These are phyloP conservation scores for Colletotrichum theobromicola DNA, from an alignment of 2,329 filamentous ascomycete genomes.

Conservation along the genomic window DNA sequence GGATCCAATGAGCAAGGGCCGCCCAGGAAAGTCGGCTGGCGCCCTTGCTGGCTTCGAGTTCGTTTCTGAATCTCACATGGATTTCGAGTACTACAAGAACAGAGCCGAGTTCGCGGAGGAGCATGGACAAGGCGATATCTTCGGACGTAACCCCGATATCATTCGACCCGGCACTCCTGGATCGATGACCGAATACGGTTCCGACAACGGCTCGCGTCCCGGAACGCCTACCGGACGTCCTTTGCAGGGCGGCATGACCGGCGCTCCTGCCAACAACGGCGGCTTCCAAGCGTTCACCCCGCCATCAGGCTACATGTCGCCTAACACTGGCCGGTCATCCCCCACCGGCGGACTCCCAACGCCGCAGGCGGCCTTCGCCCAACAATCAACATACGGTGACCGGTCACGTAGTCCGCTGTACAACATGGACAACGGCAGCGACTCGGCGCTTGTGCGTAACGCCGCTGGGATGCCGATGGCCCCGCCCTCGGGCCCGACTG, in stretches of 20 bases:
- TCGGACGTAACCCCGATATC: slow-evolving; percentile 64
- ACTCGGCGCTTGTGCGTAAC: slow-evolving; percentile 55
- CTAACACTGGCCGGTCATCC: slow-evolving; percentile 14
- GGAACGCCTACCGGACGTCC: slow-evolving; percentile 50
- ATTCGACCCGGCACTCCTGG: slow-evolving; percentile 67
- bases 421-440: slow-evolving; percentile 54
- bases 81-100: slow-evolving; percentile 93
- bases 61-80: slow-evolving; percentile 83
- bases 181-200: slow-evolving; percentile 47
- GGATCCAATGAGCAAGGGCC: slow-evolving; percentile 72
- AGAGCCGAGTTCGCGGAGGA: slow-evolving; percentile 86
- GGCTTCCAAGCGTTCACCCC: slow-evolving; percentile 21
- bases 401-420: slow-evolving; percentile 55
- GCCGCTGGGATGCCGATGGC: slow-evolving; percentile 58
- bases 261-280: slow-evolving; percentile 18
- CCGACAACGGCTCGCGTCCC: slow-evolving; percentile 51
- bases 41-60: slow-evolving; percentile 81
- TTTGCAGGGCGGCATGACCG: slow-evolving; percentile 35
- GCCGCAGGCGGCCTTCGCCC: slow-evolving; percentile 14
- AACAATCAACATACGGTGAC: slow-evolving; percentile 17
- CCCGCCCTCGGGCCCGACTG: slow-evolving; percentile 44
- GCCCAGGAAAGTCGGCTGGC: slow-evolving; percentile 50
- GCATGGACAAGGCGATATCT: slow-evolving; percentile 78
- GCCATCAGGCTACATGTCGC: slow-evolving; percentile 25
- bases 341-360: slow-evolving; percentile 7